Evolutionary conservation across 1,139 yeast species (phyloP).

Genomic region (Nakaseomyces uthaithaninus): DNA sequence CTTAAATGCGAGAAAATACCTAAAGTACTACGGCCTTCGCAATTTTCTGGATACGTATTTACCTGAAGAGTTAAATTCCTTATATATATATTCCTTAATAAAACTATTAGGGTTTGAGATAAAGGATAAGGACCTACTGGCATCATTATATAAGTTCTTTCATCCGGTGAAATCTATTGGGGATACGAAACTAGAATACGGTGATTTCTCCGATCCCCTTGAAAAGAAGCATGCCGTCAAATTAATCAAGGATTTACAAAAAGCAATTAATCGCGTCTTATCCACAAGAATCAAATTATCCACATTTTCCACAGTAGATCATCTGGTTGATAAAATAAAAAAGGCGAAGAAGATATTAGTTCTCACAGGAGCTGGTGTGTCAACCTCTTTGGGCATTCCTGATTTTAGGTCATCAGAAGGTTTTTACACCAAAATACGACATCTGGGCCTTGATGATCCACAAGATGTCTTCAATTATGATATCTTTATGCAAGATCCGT

Average conservation of each 20-base stretch:
- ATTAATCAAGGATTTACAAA: conserved; percentile 45
- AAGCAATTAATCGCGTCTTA: conserved; percentile 53
- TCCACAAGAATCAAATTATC: conserved; percentile 47
- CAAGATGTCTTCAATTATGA: conserved; percentile 86
- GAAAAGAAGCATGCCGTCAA: conserved; percentile 41
- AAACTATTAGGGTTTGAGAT: conserved; percentile 48
- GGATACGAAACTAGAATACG: conserved; percentile 14
- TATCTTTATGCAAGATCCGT: conserved; percentile 69
- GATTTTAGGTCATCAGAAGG: conserved; percentile 92
- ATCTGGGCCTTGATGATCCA: conserved; percentile 76
- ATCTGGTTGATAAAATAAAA: conserved; percentile 46
- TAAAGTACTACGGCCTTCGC: conserved; percentile 56
- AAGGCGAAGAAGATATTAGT: conserved; percentile 61
- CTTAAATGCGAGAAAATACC: conserved; percentile 45
- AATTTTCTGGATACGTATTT: conserved; percentile 51
- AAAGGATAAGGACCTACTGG: conserved; percentile 35
- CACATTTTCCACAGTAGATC: conserved; percentile 50
- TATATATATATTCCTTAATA: conserved; percentile 44
- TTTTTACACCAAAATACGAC: conserved; percentile 62
- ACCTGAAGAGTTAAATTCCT: conserved; percentile 50
- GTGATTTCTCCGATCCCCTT: conserved; percentile 32
- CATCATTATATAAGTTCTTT: conserved; percentile 33
- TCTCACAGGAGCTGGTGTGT: conserved; percentile 92
- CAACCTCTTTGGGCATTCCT: conserved; percentile 88
- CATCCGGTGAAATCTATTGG: conserved; percentile 12